Evolutionary conservation across 2,329 filamentous ascomycete species (phyloP).

Genomic region (Venturia effusa): DNA sequence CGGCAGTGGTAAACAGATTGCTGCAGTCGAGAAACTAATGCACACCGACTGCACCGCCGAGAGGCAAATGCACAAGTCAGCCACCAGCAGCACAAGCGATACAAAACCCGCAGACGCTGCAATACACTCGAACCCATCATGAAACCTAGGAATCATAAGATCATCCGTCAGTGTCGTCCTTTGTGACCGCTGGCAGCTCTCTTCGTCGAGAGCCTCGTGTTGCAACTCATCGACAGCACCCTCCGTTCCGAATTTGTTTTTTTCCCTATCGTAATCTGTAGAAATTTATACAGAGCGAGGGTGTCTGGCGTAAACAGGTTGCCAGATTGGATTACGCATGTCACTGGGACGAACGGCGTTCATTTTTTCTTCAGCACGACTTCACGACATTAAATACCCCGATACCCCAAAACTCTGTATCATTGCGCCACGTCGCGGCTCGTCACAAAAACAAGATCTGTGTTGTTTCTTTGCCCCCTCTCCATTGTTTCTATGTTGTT

Average conservation of each 20-base stretch:
- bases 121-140: neutral
- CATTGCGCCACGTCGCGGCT: neutral
- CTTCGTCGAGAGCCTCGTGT: neutral
- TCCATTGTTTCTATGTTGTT: neutral
- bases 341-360: neutral
- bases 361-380: neutral
- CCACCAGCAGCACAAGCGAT: neutral
- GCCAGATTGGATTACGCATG: neutral
- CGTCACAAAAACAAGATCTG: neutral
- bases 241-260: neutral
- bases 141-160: neutral
- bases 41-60: no score
- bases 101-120: neutral
- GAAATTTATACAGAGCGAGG: neutral
- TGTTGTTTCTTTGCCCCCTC: neutral
- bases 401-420: neutral
- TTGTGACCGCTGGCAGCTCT: neutral
- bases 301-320: neutral
- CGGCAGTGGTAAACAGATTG: slow-evolving; percentile 34
- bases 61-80: no score
- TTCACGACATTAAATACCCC: slow-evolving; percentile 2
- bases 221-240: neutral
- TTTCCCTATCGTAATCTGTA: neutral
- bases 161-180: neutral
- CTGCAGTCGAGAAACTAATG: slow-evolving; percentile 38